A percentile compares a stretch with the other conserved stretches of the same genome.
phyloP scores from a whole-genome alignment of 1,139 yeast species.

The Kazachstania sp. region DNA sequence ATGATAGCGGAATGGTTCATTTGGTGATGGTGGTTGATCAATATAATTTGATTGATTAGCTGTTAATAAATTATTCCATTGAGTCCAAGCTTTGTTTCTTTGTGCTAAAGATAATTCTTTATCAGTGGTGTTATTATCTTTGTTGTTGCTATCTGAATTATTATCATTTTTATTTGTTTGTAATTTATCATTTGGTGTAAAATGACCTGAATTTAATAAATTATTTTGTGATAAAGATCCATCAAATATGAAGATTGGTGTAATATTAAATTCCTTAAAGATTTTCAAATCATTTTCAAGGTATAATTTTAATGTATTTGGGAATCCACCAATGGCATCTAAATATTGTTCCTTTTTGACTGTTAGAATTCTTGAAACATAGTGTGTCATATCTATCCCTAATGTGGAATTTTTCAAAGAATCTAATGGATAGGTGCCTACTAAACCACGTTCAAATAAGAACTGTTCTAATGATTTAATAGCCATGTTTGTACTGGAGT shows the following conservation, averaged over 20 bases:
- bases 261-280: conserved; percentile 53
- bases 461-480: conserved; percentile 66
- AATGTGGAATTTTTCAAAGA: conserved; percentile 58
- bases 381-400: conserved; percentile 83
- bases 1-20: conserved; percentile 31
- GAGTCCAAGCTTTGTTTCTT: conserved; percentile 33
- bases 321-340: conserved; percentile 80
- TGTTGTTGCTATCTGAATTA: background rate
- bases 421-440: conserved; percentile 56
- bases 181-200: conserved; percentile 4
- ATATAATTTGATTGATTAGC: conserved; percentile 29
- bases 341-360: conserved; percentile 61
- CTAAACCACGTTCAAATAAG: conserved; percentile 60
- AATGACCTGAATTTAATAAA: conserved; percentile 21
- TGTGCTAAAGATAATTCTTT: conserved; percentile 15
- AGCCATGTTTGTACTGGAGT: conserved; percentile 28
- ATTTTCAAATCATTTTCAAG: conserved; percentile 56
- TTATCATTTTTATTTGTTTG: background rate
- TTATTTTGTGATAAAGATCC: conserved; percentile 39
- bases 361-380: conserved; percentile 53
- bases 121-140: background rate
- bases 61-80: conserved; percentile 25
- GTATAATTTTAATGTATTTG: conserved; percentile 50
- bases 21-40: conserved; percentile 31
- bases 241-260: conserved; percentile 67